These are phyloP conservation scores for Globisporangium echinulatum DNA, from an alignment of 352 stramenopile species.

Conservation along the genomic window DNA sequence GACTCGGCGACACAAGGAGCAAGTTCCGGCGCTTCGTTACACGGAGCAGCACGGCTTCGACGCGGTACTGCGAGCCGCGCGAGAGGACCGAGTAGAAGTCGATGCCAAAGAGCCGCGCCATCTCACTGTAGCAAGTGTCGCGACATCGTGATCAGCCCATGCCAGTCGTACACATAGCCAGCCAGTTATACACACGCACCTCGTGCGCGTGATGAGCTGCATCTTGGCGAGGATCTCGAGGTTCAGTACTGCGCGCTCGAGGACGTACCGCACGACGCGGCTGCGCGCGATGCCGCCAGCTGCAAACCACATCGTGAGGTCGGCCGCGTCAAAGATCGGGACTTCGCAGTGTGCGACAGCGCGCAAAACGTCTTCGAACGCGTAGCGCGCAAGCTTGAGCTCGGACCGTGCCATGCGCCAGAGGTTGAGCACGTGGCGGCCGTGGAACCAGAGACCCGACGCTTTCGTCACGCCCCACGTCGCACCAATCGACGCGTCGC, in stretches of 20 bases:
- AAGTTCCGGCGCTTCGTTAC: conserved; percentile 88
- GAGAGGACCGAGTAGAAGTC: conserved; percentile 92
- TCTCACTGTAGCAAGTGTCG: conserved; percentile 50
- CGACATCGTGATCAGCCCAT: too few species aligned
- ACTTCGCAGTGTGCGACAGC: conserved; percentile 58
- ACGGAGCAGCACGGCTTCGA: conserved; percentile 90
- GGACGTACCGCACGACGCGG: conserved; percentile 50
- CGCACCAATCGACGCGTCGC: conserved; percentile 50
- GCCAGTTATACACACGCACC: conserved; percentile 17
- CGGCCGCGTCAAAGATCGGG: conserved; percentile 48
- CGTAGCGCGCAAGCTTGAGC: conserved; percentile 82
- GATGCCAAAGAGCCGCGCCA: conserved; percentile 91
- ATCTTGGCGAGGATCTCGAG: conserved; percentile 78
- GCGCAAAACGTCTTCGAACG: conserved; percentile 70
- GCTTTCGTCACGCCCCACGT: conserved; percentile 76
- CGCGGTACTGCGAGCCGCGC: conserved; percentile 90
- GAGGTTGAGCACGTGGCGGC: conserved; percentile 89
- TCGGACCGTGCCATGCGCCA: conserved; percentile 86
- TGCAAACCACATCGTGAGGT: conserved; percentile 58
- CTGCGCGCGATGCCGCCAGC: conserved; percentile 29
- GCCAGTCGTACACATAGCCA: too few species aligned
- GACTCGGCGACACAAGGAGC: conserved; percentile 73
- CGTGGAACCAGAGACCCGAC: conserved; percentile 86
- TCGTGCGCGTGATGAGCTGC: conserved; percentile 80
- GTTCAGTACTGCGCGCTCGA: conserved; percentile 43